Base-by-base conservation (phyloP, 2,329 filamentous ascomycete species). In the Ophiostoma ulmi region DNA sequence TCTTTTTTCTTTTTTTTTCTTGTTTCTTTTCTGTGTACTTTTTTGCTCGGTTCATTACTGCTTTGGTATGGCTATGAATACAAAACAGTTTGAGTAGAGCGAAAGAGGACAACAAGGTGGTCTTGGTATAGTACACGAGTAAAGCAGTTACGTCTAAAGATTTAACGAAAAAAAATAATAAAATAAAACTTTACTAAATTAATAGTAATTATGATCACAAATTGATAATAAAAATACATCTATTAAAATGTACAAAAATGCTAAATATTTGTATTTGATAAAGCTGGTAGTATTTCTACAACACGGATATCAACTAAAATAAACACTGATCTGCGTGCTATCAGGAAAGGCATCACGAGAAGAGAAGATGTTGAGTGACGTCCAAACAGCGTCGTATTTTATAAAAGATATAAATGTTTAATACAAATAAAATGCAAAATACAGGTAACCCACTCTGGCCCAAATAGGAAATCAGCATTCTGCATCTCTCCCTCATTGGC, bases 401-500 rank as follows among this genome's bases (percentile, higher is more conserved):
- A 20, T 48, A 48, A 48, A 48, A 44, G 41, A 48, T 20, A 48
- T 48, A 20, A 48, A n/a, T 48, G 44, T 48, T 48, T 48, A 48
- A 48, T 48, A 48, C 44, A 48, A 48, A 48, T 48, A 48, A 20
- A 48, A 48, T 48, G 8, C 17, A 11, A 58, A 58, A 58, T 26
- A 58, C n/a, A 58, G 22, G 22, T 11, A 58, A 10, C n/a, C 52
- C 52, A 70, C 48, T 67, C 61, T 41, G 8, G 58, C 70, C 66
- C 67, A 70, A 71, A 70, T 69, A 13, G 70, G 70, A 35, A 71
- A 68, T 52, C 58, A 3, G 58, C 26, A 35, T 36, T 11, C 58
- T 31, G 26, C 58, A 63, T 63, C 63, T 22, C 35, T n/a, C 61
- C 61, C 69, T 20, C 11, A 72, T 72, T 72, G 71, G 69, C 63